A percentile compares a stretch with the other conserved stretches of the same genome.
phyloP scores from a whole-genome alignment of 768 basidiomycete species.

The Boletus sensibilis region DNA sequence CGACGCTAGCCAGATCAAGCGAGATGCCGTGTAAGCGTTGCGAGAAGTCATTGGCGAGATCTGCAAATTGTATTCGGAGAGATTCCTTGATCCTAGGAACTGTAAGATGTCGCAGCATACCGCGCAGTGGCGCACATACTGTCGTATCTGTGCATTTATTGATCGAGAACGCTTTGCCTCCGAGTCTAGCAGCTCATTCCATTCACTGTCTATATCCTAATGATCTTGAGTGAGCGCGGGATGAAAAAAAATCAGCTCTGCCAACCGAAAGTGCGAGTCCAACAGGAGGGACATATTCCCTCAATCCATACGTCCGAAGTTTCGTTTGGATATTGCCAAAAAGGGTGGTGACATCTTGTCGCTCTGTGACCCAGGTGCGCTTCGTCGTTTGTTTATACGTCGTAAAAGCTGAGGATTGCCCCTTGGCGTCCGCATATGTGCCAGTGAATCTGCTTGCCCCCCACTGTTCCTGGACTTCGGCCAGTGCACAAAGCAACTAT shows the following conservation, averaged over 20 bases:
- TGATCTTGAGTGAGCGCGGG: conserved; percentile 10
- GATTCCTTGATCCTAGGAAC: conserved; percentile 72
- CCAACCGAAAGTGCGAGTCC: conserved; percentile 63
- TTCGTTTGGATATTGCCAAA: conserved; percentile 95
- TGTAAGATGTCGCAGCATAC: background rate
- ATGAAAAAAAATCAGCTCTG: background rate
- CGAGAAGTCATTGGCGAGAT: conserved; percentile 75
- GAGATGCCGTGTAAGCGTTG: conserved; percentile 64
- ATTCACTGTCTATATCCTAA: conserved; percentile 72
- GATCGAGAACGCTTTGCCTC: conserved; percentile 76
- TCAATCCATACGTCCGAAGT: conserved; percentile 83
- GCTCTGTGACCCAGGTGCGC: conserved; percentile 84
- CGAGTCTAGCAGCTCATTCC: conserved; percentile 67
- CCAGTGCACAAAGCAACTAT: conserved; percentile 66
- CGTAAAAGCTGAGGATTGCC: conserved; percentile 67
- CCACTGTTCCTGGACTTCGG: conserved; percentile 71
- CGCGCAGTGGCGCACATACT: conserved; percentile 50
- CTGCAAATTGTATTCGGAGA: conserved; percentile 74
- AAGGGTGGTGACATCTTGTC: conserved; percentile 81
- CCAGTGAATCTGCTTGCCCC: conserved; percentile 60
- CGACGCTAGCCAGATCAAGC: conserved; percentile 67
- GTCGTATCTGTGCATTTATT: conserved; percentile 87
- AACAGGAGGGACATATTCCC: conserved; percentile 75
- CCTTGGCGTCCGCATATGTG: conserved; percentile 80
- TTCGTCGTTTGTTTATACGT: conserved; percentile 85